Evolutionary conservation across 306 rosid genomes (phyloP).

Genomic region (Malus asiatica): DNA sequence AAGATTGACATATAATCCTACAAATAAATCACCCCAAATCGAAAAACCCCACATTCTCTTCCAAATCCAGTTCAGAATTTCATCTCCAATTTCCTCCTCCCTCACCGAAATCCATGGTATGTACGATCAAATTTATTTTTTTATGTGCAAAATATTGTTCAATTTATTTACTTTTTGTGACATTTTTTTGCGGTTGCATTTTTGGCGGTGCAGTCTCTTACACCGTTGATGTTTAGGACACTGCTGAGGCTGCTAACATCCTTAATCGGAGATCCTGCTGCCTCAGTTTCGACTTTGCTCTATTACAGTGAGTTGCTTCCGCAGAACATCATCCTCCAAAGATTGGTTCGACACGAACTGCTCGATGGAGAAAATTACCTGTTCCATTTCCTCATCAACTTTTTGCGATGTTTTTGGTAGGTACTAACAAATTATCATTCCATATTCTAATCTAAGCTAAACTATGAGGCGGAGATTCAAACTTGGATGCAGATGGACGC

Average conservation of each 20-base stretch:
- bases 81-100: neutral
- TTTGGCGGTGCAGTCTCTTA: conserved; percentile 40
- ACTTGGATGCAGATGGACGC: neutral
- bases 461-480: neutral
- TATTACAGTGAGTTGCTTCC: conserved; percentile 63
- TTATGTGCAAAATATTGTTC: neutral
- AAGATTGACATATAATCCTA: neutral
- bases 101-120: conserved; percentile 34
- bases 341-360: conserved; percentile 55
- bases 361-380: conserved; percentile 44
- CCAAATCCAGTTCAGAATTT: neutral
- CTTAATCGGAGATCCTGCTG: conserved; percentile 42
- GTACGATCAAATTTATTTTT: conserved; percentile 1
- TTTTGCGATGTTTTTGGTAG: conserved; percentile 43
- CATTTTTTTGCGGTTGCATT: neutral
- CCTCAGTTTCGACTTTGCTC: conserved; percentile 46
- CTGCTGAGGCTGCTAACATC: conserved; percentile 44
- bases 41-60: neutral
- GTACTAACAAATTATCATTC: neutral
- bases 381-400: conserved; percentile 46
- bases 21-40: neutral
- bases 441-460: neutral
- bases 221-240: conserved; percentile 49
- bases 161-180: neutral
- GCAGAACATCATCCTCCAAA: conserved; percentile 29